Base-by-base conservation (phyloP, 169 alveolate genomes). In the Cryptosporidium viatorum region DNA sequence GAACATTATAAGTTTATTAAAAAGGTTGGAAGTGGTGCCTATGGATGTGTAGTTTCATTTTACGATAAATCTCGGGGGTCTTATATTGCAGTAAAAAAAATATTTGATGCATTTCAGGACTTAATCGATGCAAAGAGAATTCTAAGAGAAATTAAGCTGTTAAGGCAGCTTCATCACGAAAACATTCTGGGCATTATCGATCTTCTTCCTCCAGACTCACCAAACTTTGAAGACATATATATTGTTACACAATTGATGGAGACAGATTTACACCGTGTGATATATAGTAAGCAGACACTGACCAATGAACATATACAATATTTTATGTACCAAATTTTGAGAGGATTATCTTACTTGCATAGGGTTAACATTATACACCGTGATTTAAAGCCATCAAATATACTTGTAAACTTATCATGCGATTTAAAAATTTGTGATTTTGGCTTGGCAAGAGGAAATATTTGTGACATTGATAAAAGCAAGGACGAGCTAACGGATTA, bases 221-320 rank as follows among this genome's bases (percentile, higher is more conserved):
- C 96, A 21, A 94, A 95, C 18, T 94, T 84, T 62, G 94, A 94
- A 35, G 98, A 95, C 86, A 96, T 95, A 18, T 96, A 95, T 73
- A 95, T 96, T n/a, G 94, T 96, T 12, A 93, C 97, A 23, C 98
- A 97, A 71, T 86, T 96, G 39, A 96, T 97, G 98, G 98, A 96
- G 65, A 95, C 98, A 33, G 98, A 96, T 84, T 86, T 97, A 84
- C 98, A 97, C 85, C 93, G 97, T 71, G 97, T 97, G 43, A 94
- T 97, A 52, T 96, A 96, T 86, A 95, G 98, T 75, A 93, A 95
- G 62, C 95, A 96, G 89, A 95, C 94, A 58, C 91, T 97, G 60
- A 94, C 97, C 23, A 97, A 96, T 91, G 98, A 96, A 91, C 99
- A 97, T 67, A 93, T 95, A n/a, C 95, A 95, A 69, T 96, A 96